Base-by-base conservation (phyloP, 2,329 filamentous ascomycete species). In the Beauveria caledonica region DNA sequence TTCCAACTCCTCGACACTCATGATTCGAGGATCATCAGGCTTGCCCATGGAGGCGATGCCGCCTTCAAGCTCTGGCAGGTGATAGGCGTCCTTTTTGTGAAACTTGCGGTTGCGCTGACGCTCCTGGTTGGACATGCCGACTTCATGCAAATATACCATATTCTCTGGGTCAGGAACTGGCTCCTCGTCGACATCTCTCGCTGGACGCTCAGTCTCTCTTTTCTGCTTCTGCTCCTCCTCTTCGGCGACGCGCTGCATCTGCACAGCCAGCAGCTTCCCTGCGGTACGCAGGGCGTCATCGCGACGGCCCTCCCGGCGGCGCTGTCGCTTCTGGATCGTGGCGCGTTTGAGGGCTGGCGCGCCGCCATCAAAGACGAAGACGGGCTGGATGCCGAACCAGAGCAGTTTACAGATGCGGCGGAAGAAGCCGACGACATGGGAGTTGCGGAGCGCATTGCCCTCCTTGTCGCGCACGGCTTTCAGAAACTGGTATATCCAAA, bases 401-500 rank as follows among this genome's bases (percentile, higher is more conserved):
- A 99, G 82, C 1, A 99, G 82, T 73, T 99, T 99, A 82, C 94
- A 99, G 72, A 99, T 96, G 63, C 94, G 87, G 56, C 94, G 90
- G 76, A 99, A 99, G 83, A 99, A 99, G 44, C 95, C 94, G 48
- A 99, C 90, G 40, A 99, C 85, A 70, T 99, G 94, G 33, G 90
- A 93, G 77, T 97, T 99, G 64, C 92, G 90, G 57, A 99, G 80
- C 1, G 94, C 94, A 70, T 99, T 96, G 58, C 94, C 94, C 75
- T 99, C 94, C 70, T 97, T 97, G 76, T 99, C 94, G 68, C 94
- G 92, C 11, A 99, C 94, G 10, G 95, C 94, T 77, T 99, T 99
- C 68, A 99, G 85, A 70, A 99, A 99, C 71, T 99, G 94, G 80
- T 99, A 99, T 68, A 99, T 97, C 94, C 94, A 99, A 72, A 99